Conservation (phyloP, 331 rosid genomes). For the Malus hybrid region DNA sequence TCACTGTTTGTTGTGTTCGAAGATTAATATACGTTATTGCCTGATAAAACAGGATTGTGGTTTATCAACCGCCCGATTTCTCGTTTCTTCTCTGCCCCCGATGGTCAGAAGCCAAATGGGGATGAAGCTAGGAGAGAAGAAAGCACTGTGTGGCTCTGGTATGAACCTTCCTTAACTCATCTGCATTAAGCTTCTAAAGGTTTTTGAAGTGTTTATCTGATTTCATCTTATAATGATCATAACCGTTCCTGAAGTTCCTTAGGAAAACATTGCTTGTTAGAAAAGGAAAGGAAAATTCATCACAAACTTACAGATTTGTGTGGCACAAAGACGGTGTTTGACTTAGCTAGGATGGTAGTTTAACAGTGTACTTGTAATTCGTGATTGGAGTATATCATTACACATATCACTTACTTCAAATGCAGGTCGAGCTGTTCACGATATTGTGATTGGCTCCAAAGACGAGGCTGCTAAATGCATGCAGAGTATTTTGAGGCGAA, state of each 20-base stretch:
- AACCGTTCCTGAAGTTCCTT: background rate
- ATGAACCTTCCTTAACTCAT: constrained; percentile 13
- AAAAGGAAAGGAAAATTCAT: background rate
- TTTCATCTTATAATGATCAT: background rate
- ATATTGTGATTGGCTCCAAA: constrained; percentile 42
- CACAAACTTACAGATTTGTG: background rate
- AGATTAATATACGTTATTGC: background rate
- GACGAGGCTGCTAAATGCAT: constrained; percentile 70
- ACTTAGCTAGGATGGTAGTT: background rate
- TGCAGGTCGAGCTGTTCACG: constrained; percentile 42
- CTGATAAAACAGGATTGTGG: constrained; percentile 55
- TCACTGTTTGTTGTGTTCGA: background rate
- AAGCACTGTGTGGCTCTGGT: constrained; percentile 42
- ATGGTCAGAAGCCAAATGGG: constrained; percentile 52
- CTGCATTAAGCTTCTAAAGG: background rate
- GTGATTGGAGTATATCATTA: background rate
- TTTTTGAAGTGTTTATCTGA: background rate
- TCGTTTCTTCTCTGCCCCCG: constrained; percentile 63
- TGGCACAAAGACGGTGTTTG: background rate
- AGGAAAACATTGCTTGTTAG: background rate
- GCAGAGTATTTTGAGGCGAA: constrained; percentile 55
- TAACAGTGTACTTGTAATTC: background rate
- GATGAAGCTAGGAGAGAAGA: constrained; percentile 41
- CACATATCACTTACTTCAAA: background rate
- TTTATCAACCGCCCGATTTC: constrained; percentile 34